Evolutionary conservation across 257 asterid species (phyloP).

Genomic region (Gentiana dahurica): DNA sequence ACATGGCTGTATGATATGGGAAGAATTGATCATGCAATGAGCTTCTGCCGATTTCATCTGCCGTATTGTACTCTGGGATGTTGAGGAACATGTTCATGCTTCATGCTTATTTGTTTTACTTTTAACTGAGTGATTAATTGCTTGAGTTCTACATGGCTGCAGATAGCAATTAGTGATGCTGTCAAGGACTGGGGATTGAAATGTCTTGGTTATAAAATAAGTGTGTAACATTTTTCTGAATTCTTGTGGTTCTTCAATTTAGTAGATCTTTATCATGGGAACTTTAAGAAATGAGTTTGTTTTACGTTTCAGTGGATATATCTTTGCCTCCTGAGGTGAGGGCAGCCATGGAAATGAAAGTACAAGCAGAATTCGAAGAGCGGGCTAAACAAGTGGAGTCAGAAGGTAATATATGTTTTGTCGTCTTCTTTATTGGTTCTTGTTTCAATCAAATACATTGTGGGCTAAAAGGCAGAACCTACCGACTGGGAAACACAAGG

Average conservation of each 20-base stretch:
- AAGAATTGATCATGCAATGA: too few species aligned
- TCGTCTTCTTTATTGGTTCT: constrained; percentile 5
- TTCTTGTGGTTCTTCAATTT: too few species aligned
- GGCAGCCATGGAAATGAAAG: constrained; percentile 96
- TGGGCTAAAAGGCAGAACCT: background rate
- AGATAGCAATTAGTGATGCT: constrained; percentile 16
- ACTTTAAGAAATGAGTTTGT: background rate
- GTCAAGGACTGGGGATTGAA: constrained; percentile 74
- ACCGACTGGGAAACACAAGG: too few species aligned
- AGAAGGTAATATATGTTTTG: constrained; percentile 41
- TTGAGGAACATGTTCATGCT: too few species aligned
- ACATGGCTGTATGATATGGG: too few species aligned
- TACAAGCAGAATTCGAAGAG: constrained; percentile 86
- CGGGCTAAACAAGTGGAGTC: constrained; percentile 83
- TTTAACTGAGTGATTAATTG: too few species aligned
- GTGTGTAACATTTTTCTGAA: constrained; percentile 7
- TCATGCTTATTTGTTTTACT: too few species aligned
- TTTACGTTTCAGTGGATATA: constrained; percentile 60
- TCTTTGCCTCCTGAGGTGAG: constrained; percentile 73
- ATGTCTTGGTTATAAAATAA: constrained; percentile 88
- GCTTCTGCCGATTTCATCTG: too few species aligned
- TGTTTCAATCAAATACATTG: background rate
- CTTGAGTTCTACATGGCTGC: too few species aligned
- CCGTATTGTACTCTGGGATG: too few species aligned
- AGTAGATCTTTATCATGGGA: background rate